phyloP scores from a whole-genome alignment of 176 grass and related monocot species.

The Aegilops longissima region DNA sequence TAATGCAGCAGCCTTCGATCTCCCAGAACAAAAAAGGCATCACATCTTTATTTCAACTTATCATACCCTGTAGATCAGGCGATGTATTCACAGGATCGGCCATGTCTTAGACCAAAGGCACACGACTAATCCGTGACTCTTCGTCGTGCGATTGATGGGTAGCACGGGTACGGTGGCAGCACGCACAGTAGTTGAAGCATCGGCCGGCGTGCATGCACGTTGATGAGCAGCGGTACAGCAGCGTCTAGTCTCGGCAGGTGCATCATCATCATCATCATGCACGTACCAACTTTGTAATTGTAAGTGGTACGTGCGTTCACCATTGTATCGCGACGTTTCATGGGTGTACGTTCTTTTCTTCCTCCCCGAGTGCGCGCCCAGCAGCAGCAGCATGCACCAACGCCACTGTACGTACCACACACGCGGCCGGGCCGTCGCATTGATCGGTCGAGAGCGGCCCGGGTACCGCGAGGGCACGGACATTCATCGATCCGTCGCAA shows the following conservation, averaged over 20 bases:
- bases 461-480: background rate
- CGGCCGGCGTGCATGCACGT: background rate
- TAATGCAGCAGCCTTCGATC: background rate
- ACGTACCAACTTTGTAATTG: background rate
- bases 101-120: no score
- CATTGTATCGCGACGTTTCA: background rate
- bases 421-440: background rate
- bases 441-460: background rate
- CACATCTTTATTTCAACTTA: no score
- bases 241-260: conserved; percentile 7
- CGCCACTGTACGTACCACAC: background rate
- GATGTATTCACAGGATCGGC: no score
- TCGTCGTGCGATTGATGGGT: background rate
- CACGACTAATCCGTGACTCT: background rate
- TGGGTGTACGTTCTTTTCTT: background rate
- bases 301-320: background rate
- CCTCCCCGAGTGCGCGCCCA: background rate
- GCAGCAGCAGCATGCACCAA: background rate
- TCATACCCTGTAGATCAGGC: no score
- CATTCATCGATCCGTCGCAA: conserved; percentile 23
- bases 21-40: background rate
- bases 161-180: background rate
- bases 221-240: conserved; percentile 14
- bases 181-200: background rate
- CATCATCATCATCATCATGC: background rate